Evolutionary conservation across 306 rosid genomes (phyloP).

Genomic region (Leucaena leucocephala): DNA sequence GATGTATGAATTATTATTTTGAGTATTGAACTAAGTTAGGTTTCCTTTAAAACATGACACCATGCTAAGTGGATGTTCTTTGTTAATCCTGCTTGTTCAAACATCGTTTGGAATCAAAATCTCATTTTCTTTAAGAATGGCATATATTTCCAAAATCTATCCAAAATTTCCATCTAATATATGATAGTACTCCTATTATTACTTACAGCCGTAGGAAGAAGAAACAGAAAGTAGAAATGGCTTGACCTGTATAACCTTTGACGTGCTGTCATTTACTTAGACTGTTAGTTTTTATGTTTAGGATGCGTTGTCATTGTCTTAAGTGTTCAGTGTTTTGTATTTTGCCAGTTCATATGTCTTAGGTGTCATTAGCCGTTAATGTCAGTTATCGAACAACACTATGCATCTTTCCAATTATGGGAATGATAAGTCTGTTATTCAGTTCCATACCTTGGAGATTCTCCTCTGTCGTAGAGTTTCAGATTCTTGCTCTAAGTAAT

Average conservation of each 20-base stretch:
- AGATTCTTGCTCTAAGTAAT: background rate
- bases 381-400: background rate
- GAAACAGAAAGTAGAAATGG: no score
- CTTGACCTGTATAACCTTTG: no score
- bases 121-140: background rate
- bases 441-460: background rate
- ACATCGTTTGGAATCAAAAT: background rate
- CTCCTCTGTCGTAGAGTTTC: background rate
- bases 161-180: conserved; percentile 11
- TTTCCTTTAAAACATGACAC: background rate
- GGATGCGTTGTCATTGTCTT: background rate
- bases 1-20: background rate
- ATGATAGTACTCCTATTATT: no score
- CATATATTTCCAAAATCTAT: background rate
- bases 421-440: background rate
- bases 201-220: no score
- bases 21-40: no score
- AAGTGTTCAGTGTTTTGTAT: background rate
- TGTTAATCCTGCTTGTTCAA: background rate
- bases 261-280: no score
- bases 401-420: background rate
- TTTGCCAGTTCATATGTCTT: background rate
- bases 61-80: no score
- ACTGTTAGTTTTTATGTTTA: no score
- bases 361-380: background rate